These are phyloP conservation scores for Thalassiosira ordinaria DNA, from an alignment of 352 stramenopile genomes.

Conservation along the genomic window DNA sequence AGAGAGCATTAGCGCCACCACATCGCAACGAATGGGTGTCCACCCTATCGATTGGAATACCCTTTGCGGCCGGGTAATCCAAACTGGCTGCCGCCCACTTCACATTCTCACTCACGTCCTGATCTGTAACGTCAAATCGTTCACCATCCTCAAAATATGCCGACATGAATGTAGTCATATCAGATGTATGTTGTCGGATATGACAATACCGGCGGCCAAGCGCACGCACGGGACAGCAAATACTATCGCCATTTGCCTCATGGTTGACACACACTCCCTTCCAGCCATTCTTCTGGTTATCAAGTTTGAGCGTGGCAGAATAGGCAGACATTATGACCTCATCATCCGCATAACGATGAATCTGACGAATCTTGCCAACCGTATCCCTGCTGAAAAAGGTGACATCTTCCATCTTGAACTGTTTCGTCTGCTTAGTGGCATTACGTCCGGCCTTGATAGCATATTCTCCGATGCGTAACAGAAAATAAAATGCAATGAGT, in stretches of 20 bases:
- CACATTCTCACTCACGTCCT: background rate
- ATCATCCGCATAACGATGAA: background rate
- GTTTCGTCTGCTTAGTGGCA: background rate
- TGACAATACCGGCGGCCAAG: constrained; percentile 3
- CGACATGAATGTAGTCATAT: background rate
- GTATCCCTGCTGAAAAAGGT: constrained; percentile 1
- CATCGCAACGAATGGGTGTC: constrained; percentile 27
- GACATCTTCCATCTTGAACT: constrained; percentile 12
- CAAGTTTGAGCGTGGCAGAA: background rate
- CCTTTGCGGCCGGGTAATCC: constrained; percentile 22
- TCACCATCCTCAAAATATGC: background rate
- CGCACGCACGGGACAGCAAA: background rate
- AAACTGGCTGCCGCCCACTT: constrained; percentile 2
- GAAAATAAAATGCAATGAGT: constrained; percentile 10
- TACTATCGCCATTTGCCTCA: constrained; percentile 15
- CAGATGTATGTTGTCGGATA: background rate
- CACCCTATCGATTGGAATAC: constrained; percentile 20
- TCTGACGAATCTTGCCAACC: background rate
- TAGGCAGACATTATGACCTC: background rate
- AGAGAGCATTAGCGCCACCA: constrained; percentile 12
- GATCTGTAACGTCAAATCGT: constrained; percentile 10
- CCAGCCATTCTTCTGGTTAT: constrained; percentile 9
- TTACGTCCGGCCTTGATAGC: background rate
- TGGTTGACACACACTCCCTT: constrained; percentile 18
- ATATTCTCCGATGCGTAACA: constrained; percentile 4